A percentile compares a stretch with the other conserved stretches of the same genome.
Conservation (phyloP, 345 rosid genomes). For the Barbarea vulgaris region DNA sequence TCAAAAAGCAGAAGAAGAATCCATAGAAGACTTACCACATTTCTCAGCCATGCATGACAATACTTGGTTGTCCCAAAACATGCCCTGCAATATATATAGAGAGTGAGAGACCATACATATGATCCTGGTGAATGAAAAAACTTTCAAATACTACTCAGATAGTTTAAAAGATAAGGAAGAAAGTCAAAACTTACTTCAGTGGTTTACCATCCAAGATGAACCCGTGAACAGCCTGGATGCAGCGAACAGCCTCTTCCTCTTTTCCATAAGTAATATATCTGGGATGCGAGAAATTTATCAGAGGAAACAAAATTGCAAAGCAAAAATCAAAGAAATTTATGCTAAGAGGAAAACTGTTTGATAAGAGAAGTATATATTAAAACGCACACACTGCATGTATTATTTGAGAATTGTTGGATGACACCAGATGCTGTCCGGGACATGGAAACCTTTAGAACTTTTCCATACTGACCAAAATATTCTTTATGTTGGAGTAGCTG, state of each 20-base stretch:
- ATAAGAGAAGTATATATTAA: slow-evolving; percentile 2
- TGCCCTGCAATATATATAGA: slow-evolving; percentile 55
- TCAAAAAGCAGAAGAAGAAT: slow-evolving; percentile 18
- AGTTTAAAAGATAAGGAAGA: too few relatives aligned
- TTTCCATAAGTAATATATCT: slow-evolving; percentile 82
- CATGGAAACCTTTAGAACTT: slow-evolving; percentile 89
- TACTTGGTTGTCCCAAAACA: slow-evolving; percentile 96
- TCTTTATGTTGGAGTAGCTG: slow-evolving; percentile 83
- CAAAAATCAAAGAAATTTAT: background rate
- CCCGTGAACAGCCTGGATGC: slow-evolving; percentile 91
- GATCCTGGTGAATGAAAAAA: background rate
- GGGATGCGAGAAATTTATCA: background rate
- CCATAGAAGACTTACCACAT: slow-evolving; percentile 51
- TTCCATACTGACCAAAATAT: slow-evolving; percentile 91
- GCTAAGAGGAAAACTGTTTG: slow-evolving; percentile 10
- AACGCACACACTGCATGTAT: slow-evolving; percentile 91
- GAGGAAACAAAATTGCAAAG: slow-evolving; percentile 6
- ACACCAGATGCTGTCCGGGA: slow-evolving; percentile 89
- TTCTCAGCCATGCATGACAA: slow-evolving; percentile 98
- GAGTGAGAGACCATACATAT: too few relatives aligned
- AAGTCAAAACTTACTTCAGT: slow-evolving; percentile 49
- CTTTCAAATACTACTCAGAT: too few relatives aligned
- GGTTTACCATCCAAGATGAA: slow-evolving; percentile 83
- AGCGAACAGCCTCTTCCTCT: slow-evolving; percentile 92
- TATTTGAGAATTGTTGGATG: slow-evolving; percentile 84